These are phyloP conservation scores for Tetrapisispora pingtungensis DNA, from an alignment of 805 yeast genomes.

Conservation along the genomic window DNA sequence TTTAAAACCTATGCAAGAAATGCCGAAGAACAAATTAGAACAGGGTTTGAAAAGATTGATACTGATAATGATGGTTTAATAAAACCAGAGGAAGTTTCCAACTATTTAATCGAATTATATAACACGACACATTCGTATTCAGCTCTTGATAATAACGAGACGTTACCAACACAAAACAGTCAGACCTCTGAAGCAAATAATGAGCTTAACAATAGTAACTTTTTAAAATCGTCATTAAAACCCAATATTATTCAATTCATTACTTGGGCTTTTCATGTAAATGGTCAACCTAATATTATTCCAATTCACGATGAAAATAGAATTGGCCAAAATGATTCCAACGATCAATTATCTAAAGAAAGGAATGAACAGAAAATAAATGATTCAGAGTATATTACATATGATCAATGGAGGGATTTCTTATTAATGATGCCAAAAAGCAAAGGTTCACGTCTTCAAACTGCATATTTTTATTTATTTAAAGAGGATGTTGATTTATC, in stretches of 20 bases:
- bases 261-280: conserved; percentile 24
- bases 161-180: background rate
- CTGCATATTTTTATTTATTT: conserved; percentile 57
- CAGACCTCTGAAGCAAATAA: background rate
- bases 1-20: conserved; percentile 52
- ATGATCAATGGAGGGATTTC: conserved; percentile 79
- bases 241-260: conserved; percentile 16
- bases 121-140: background rate
- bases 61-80: conserved; percentile 64
- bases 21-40: conserved; percentile 62
- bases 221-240: background rate
- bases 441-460: conserved; percentile 63
- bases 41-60: conserved; percentile 62
- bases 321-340: too few species aligned
- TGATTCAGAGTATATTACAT: conserved; percentile 59
- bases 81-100: conserved; percentile 52
- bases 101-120: conserved; percentile 38
- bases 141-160: background rate
- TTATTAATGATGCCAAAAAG: conserved; percentile 73
- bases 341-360: too few species aligned
- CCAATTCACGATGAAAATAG: background rate
- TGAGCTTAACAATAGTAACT: background rate
- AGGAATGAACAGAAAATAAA: conserved; percentile 10
- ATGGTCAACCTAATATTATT: background rate
- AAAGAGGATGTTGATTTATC: conserved; percentile 74